phyloP scores from a whole-genome alignment of 1,139 yeast species.

The Hyphopichia buzzinii region DNA sequence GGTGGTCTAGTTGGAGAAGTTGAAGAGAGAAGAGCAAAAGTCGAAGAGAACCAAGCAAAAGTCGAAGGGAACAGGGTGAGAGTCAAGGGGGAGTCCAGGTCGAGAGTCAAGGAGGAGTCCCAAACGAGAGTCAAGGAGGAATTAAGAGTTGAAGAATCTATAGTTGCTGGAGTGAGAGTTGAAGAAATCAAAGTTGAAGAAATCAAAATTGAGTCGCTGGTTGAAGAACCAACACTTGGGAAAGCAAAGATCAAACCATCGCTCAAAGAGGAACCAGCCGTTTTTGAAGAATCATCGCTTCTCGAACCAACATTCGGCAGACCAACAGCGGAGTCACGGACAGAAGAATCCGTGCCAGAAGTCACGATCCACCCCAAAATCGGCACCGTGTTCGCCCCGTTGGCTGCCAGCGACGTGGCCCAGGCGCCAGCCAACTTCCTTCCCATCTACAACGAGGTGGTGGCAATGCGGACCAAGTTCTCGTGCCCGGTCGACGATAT shows the following conservation, averaged over 20 bases:
- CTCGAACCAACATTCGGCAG: no score
- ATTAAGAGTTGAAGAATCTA: neutral
- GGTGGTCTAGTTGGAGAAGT: neutral
- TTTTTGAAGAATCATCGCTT: no score
- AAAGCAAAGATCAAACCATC: slow-evolving; percentile 1
- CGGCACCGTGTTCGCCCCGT: neutral
- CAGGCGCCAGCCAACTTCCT: slow-evolving; percentile 47
- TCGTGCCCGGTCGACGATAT: slow-evolving; percentile 83
- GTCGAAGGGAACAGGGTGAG: no score
- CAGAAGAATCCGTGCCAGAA: neutral
- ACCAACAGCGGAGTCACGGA: neutral
- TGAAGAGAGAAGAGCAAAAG: neutral
- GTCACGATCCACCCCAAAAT: neutral
- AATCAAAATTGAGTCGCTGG: slow-evolving; percentile 10
- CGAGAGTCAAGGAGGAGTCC: no score
- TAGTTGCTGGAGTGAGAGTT: neutral
- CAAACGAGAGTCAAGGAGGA: neutral
- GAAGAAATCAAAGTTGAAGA: slow-evolving; percentile 1
- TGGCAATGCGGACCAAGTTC: slow-evolving; percentile 60
- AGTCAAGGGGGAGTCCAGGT: no score
- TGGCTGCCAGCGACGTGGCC: no score
- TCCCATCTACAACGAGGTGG: slow-evolving; percentile 59
- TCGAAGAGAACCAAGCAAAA: no score
- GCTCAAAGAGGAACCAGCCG: neutral
- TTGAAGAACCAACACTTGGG: neutral